phyloP scores from a whole-genome alignment of 768 basidiomycete species.

The Suillus hirtellus region DNA sequence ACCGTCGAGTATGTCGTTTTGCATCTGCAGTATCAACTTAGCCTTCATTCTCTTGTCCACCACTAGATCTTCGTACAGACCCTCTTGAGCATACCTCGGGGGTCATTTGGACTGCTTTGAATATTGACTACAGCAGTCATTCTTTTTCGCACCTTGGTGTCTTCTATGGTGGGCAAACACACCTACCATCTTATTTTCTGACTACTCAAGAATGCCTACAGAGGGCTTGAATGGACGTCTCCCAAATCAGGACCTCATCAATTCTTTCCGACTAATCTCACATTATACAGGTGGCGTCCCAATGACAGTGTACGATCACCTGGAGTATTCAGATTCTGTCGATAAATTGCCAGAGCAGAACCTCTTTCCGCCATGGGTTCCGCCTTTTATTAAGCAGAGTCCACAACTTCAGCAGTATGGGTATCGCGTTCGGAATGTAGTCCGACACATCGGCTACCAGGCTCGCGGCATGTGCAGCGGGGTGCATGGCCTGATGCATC shows the following conservation, averaged over 20 bases:
- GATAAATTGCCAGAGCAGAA: constrained; percentile 27
- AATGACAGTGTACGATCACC: constrained; percentile 77
- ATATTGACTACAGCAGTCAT: constrained; percentile 95
- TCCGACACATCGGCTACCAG: constrained; percentile 72
- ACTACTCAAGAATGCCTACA: constrained; percentile 32
- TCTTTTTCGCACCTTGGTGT: constrained; percentile 96
- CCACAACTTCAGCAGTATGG: constrained; percentile 51
- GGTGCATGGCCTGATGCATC: constrained; percentile 87
- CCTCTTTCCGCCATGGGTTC: constrained; percentile 46
- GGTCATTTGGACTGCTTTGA: constrained; percentile 93
- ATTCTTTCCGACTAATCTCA: constrained; percentile 74
- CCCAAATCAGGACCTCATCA: constrained; percentile 94
- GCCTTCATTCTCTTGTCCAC: neutral
- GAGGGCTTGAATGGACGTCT: constrained; percentile 95
- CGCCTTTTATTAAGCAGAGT: constrained; percentile 42
- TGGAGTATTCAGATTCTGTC: constrained; percentile 49
- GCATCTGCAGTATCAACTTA: neutral
- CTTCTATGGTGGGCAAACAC: constrained; percentile 70
- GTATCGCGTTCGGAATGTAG: constrained; percentile 64
- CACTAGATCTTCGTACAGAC: constrained; percentile 64
- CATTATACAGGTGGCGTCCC: constrained; percentile 75
- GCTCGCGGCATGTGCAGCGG: constrained; percentile 82
- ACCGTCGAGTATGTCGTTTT: constrained; percentile 55
- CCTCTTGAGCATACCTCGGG: constrained; percentile 69
- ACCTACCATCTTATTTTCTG: neutral